Evolutionary conservation across 371 early-diverging fungal species (phyloP).

Genomic region (Lichtheimia corymbifera): DNA sequence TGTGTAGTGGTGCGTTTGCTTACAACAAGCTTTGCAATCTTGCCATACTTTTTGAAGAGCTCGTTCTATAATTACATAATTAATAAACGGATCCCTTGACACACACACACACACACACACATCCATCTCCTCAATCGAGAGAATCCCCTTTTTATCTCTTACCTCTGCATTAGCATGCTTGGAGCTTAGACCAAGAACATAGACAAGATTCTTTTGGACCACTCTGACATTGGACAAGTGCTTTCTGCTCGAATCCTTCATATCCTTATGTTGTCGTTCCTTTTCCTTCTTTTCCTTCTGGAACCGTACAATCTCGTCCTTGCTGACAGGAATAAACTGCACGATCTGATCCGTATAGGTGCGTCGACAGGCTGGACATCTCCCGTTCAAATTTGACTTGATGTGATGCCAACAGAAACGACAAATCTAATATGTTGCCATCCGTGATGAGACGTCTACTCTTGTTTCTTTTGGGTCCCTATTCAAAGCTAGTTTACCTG

Average conservation of each 20-base stretch:
- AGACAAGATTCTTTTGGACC: slow-evolving; percentile 92
- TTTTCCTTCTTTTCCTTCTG: slow-evolving; percentile 81
- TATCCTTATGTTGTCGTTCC: slow-evolving; percentile 82
- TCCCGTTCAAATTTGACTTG: slow-evolving; percentile 78
- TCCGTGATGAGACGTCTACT: slow-evolving; percentile 6
- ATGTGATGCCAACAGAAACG: slow-evolving; percentile 91
- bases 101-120: too few relatives aligned
- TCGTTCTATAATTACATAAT: slow-evolving; percentile 56
- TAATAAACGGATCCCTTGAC: too few relatives aligned
- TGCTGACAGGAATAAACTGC: slow-evolving; percentile 38
- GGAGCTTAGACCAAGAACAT: slow-evolving; percentile 85
- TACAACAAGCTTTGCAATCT: slow-evolving; percentile 86
- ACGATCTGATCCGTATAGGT: slow-evolving; percentile 63
- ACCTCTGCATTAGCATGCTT: slow-evolving; percentile 86
- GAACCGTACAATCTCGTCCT: slow-evolving; percentile 42
- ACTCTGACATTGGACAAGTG: slow-evolving; percentile 88
- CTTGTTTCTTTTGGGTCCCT: neutral
- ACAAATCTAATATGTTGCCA: slow-evolving; percentile 65
- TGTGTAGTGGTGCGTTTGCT: slow-evolving; percentile 60
- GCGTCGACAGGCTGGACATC: slow-evolving; percentile 83
- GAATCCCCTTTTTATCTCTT: slow-evolving; percentile 11
- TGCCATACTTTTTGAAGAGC: slow-evolving; percentile 96
- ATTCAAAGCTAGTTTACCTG: slow-evolving; percentile 48
- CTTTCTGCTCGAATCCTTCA: slow-evolving; percentile 74
- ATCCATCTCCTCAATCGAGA: neutral